Conservation (phyloP, 2,329 filamentous ascomycete genomes). For the Metarhizium guizhouense region DNA sequence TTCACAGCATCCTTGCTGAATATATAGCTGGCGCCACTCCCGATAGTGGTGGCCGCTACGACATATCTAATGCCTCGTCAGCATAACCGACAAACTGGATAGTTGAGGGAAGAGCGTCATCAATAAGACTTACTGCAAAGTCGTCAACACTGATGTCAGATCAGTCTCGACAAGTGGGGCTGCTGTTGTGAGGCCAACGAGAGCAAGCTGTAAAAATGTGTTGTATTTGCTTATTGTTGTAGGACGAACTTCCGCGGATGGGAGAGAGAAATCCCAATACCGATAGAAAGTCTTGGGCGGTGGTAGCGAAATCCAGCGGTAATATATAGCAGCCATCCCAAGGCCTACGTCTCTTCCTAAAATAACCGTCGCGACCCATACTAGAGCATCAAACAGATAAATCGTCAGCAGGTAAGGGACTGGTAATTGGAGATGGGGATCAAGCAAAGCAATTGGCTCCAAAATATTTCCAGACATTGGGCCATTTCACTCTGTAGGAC, state of each 20-base stretch:
- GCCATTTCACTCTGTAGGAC: background rate
- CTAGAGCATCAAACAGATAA: constrained; percentile 27
- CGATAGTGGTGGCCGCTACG: constrained; percentile 82
- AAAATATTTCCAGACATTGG: background rate
- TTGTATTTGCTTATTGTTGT: constrained; percentile 87
- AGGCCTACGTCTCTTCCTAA: constrained; percentile 81
- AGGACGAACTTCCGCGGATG: constrained; percentile 74
- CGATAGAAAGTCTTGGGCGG: constrained; percentile 84
- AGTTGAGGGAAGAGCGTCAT: background rate
- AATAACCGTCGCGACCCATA: constrained; percentile 85
- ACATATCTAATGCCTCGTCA: constrained; percentile 50
- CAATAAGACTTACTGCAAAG: constrained; percentile 49
- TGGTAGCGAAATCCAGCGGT: constrained; percentile 88
- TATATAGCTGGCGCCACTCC: constrained; percentile 89
- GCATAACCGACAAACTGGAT: background rate
- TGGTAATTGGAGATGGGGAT: background rate
- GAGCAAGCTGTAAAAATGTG: constrained; percentile 79
- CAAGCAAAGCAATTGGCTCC: background rate
- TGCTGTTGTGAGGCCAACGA: constrained; percentile 78
- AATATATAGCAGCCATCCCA: constrained; percentile 82
- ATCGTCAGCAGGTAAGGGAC: background rate
- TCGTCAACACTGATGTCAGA: constrained; percentile 44
- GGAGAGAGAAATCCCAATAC: constrained; percentile 97
- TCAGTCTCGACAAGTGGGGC: constrained; percentile 63
- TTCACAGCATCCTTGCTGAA: constrained; percentile 87